These are phyloP conservation scores for Abelmoschus esculentus DNA, from an alignment of 345 rosid species.

Conservation along the genomic window DNA sequence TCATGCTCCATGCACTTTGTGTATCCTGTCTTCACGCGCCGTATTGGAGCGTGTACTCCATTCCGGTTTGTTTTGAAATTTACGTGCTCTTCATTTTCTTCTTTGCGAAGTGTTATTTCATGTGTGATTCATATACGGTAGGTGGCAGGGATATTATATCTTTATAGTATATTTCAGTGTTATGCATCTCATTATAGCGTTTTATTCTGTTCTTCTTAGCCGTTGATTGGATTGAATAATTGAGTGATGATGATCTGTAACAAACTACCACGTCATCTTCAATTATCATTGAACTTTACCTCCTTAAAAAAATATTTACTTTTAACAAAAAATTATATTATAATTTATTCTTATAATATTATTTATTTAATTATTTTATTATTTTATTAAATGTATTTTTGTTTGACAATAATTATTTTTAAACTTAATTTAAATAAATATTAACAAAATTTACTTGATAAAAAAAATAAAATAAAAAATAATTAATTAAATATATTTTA, in stretches of 20 bases:
- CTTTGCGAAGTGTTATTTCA: neutral
- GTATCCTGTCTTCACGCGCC: slow-evolving; percentile 17
- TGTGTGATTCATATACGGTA: slow-evolving; percentile 6
- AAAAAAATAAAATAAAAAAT: too few relatives aligned
- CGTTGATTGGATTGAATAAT: neutral
- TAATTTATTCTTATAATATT: too few relatives aligned
- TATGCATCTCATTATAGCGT: neutral
- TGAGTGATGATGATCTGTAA: neutral
- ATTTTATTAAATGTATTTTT: too few relatives aligned
- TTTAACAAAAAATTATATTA: too few relatives aligned
- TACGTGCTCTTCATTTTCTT: too few relatives aligned
- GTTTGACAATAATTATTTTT: too few relatives aligned
- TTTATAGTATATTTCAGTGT: neutral
- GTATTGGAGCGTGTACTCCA: neutral
- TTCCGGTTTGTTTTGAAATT: neutral
- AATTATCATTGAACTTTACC: neutral
- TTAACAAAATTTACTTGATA: too few relatives aligned
- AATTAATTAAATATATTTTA: too few relatives aligned
- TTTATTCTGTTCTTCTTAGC: neutral
- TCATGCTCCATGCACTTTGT: slow-evolving; percentile 15
- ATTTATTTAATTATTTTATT: too few relatives aligned
- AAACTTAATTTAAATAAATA: too few relatives aligned
- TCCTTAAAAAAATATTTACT: too few relatives aligned
- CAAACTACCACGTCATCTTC: neutral
- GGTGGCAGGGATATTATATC: slow-evolving; percentile 3